Evolutionary conservation across 352 stramenopile species (phyloP).

Genomic region (Phytophthora fragariaefolia): DNA sequence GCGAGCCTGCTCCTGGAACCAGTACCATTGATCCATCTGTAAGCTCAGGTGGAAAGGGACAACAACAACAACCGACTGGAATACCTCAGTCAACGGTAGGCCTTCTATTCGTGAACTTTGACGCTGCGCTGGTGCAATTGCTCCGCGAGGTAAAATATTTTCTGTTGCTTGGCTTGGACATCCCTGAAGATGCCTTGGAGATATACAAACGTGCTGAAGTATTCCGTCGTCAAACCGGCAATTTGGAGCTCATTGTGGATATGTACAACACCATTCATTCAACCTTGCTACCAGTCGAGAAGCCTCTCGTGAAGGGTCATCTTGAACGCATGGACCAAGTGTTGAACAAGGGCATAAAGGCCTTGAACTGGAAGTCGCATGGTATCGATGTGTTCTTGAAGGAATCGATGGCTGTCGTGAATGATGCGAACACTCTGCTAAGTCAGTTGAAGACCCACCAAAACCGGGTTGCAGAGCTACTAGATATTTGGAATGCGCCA

Average conservation of each 20-base stretch:
- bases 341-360: constrained; percentile 88
- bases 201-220: constrained; percentile 94
- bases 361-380: constrained; percentile 94
- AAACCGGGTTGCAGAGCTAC: constrained; percentile 73
- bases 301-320: constrained; percentile 87
- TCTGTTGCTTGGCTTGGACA: constrained; percentile 86
- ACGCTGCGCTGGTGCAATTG: constrained; percentile 89
- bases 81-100: constrained; percentile 15
- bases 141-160: constrained; percentile 96
- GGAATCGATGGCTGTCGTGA: constrained; percentile 89
- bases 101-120: constrained; percentile 91
- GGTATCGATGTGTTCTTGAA: constrained; percentile 94
- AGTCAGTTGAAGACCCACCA: constrained; percentile 91
- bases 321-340: constrained; percentile 92
- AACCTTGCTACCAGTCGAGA: constrained; percentile 89
- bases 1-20: constrained; percentile 40
- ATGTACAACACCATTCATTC: constrained; percentile 94
- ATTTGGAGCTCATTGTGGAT: constrained; percentile 93
- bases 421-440: constrained; percentile 88
- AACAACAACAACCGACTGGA: constrained; percentile 22
- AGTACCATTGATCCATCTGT: constrained; percentile 11
- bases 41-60: constrained; percentile 4
- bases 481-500: constrained; percentile 76
- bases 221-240: constrained; percentile 91
- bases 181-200: constrained; percentile 89